Evolutionary conservation across 139 green algal genomes (phyloP).

Genomic region (Axilococcus clingmanii): DNA sequence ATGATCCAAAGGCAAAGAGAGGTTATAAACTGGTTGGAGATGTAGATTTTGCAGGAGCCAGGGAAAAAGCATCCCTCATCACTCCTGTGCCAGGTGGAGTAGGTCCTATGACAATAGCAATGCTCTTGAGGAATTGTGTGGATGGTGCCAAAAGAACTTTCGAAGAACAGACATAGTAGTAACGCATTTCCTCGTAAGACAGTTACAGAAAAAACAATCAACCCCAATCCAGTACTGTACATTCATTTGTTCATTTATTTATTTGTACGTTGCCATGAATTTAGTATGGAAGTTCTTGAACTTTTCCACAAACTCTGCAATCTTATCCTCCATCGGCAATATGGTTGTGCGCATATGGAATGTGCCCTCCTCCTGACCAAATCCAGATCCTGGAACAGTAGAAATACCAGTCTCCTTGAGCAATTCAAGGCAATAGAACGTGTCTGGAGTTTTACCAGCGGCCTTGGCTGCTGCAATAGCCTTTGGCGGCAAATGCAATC

Average conservation of each 20-base stretch:
- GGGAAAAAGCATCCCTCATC: constrained; percentile 53
- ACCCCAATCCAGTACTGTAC: too few relatives aligned
- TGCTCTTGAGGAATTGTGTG: constrained; percentile 70
- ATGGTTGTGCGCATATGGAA: constrained; percentile 91
- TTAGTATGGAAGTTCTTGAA: constrained; percentile 72
- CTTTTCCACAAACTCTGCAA: constrained; percentile 51
- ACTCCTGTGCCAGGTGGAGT: constrained; percentile 81
- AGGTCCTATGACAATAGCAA: constrained; percentile 90
- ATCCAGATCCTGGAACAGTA: constrained; percentile 84
- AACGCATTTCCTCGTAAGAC: too few relatives aligned
- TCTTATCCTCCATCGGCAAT: constrained; percentile 33
- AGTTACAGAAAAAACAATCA: too few relatives aligned
- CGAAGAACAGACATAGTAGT: too few relatives aligned
- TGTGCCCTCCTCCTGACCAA: constrained; percentile 72
- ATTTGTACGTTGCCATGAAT: constrained; percentile 54
- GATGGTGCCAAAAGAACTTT: constrained; percentile 23
- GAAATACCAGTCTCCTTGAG: constrained; percentile 85
- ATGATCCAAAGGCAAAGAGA: constrained; percentile 28
- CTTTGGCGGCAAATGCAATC: constrained; percentile 53
- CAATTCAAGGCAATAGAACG: constrained; percentile 85
- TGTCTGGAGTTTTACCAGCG: constrained; percentile 79
- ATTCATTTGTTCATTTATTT: background rate
- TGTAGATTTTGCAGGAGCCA: constrained; percentile 54
- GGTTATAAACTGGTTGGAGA: constrained; percentile 77
- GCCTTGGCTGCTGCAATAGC: constrained; percentile 51